Base-by-base conservation (phyloP, 2,329 filamentous ascomycete genomes). In the Aspergillus ustus region DNA sequence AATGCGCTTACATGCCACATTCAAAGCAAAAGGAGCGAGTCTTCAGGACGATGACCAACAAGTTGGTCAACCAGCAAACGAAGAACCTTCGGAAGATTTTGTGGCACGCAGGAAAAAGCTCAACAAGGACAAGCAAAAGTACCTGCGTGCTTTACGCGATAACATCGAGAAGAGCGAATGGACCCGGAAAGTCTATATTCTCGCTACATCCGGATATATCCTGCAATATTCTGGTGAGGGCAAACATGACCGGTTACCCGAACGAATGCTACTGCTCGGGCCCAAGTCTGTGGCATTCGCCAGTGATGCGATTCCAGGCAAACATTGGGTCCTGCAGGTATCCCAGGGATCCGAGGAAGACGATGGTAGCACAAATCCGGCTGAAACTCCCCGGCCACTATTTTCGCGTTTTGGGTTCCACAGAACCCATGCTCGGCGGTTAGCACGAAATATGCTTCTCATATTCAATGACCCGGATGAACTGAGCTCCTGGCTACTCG, bases 1-100 rank as follows among this genome's bases (percentile, higher is more conserved):
- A 51, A 74, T 92, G 54, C 86, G 89, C 62, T 78, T 85, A 65
- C 83, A 77, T 52, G 70, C 71, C 19, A 72, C 73, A 9, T 70
- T 67, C 25, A 59, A 58, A 28, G 69, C 68, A 11, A 72, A 68
- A 52, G 59, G 52, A 37, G 44, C 37, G 25, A 61, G 31, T n/a
- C 54, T 63, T 28, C 58, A 55, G 5, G 64, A 67, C 17, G 57
- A 65, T 34, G 54, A 64, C 15, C 57, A 50, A 6, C 61, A 65
- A 17, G 44, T 57, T n/a, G 61, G 65, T 15, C 59, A 46, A 20
- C 57, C 57, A 17, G 60, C 58, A 53, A 68, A 68, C 19, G 64
- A 69, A 40, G 63, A 70, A 20, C 57, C 63, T 15, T 55, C 65
- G 19, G 65, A 70, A 40, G 70, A 67, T 55, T 29, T 66, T 34